A percentile compares a stretch with the other conserved stretches of the same genome.
Evolutionary conservation across 176 grass and related monocot genomes (phyloP).

Genomic region (Lolium perenne): DNA sequence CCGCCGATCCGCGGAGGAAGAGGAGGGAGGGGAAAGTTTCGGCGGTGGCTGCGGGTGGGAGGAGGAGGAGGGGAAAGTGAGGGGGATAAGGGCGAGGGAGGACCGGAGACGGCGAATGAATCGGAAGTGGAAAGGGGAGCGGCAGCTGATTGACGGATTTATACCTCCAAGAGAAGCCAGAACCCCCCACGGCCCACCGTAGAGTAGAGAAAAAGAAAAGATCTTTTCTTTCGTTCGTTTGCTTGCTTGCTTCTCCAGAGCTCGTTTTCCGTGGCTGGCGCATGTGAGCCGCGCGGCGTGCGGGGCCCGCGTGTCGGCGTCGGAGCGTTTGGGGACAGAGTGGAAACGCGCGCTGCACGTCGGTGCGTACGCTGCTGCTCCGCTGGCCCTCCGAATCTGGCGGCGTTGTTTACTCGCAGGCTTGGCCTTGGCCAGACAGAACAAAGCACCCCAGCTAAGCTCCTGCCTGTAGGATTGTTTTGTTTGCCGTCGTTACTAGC

Average conservation of each 20-base stretch:
- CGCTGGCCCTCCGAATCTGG: too few relatives aligned
- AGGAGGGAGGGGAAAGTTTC: background rate
- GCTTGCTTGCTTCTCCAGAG: too few relatives aligned
- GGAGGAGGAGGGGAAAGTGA: conserved; percentile 27
- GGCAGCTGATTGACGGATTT: conserved; percentile 23
- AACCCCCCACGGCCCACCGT: too few relatives aligned
- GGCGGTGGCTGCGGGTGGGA: background rate
- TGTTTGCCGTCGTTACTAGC: too few relatives aligned
- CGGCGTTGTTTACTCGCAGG: too few relatives aligned
- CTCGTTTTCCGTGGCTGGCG: background rate
- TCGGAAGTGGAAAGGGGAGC: conserved; percentile 36
- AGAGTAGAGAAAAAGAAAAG: too few relatives aligned
- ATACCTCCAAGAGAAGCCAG: conserved; percentile 19
- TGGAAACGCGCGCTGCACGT: too few relatives aligned
- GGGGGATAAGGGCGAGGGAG: conserved; percentile 30
- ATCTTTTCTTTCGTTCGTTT: background rate
- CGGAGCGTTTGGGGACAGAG: background rate
- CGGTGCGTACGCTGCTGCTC: too few relatives aligned
- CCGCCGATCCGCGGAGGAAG: conserved; percentile 1
- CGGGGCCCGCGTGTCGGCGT: conserved; percentile 15
- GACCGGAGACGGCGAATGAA: conserved; percentile 36
- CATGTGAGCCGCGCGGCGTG: conserved; percentile 59
- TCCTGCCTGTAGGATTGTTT: too few relatives aligned
- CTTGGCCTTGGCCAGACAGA: too few relatives aligned
- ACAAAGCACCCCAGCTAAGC: too few relatives aligned